Base-by-base conservation (phyloP, 805 yeast genomes). In the Nakazawaea ishiwadae region DNA sequence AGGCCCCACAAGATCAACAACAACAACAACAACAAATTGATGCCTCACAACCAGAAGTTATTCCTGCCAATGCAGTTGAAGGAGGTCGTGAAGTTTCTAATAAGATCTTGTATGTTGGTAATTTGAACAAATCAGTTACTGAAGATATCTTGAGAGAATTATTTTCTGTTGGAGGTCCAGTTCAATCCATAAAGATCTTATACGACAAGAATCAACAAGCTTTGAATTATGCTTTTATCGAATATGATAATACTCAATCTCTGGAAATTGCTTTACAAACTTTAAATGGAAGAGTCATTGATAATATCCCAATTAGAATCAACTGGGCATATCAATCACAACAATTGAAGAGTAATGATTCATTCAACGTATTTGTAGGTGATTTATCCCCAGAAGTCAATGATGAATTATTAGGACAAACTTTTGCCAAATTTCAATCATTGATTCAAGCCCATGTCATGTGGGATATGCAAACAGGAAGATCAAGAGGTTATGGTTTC, bases 391-490 rank as follows among this genome's bases (percentile, higher is more conserved):
- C 83, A 6, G 95, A 89, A 53, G 81, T 89, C 28, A 81, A 84
- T 55, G 96, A 89, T 61, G 95, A 84, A 49, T 56, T 76, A 14
- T 70, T 88, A 47, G 68, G 68, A 39, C 63, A 60, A 33, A 69
- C 83, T 10, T 88, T 88, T 55, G 51, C 66, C 4, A 65, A 68
- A 42, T 84, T 75, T 58, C 66, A 69, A 14, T 73, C 88, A 1
- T 66, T 84, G 52, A 65, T 77, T 35, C 93, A 85, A 59, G 96
- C 95, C 10, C 89, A 88, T 51, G 96, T 88, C 24, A 89, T 88
- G 96, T 88, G 96, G 96, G 96, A 89, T 59, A 86, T 87, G 95
- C 90, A 85, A 59, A 83, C 93, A 19, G 93, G 95, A 32, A 72
- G 96, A 56, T 86, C 95, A 3, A 72, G 96, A 63, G 95, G 96